Conservation (phyloP, 805 yeast genomes). For the Huiozyma sinensis region DNA sequence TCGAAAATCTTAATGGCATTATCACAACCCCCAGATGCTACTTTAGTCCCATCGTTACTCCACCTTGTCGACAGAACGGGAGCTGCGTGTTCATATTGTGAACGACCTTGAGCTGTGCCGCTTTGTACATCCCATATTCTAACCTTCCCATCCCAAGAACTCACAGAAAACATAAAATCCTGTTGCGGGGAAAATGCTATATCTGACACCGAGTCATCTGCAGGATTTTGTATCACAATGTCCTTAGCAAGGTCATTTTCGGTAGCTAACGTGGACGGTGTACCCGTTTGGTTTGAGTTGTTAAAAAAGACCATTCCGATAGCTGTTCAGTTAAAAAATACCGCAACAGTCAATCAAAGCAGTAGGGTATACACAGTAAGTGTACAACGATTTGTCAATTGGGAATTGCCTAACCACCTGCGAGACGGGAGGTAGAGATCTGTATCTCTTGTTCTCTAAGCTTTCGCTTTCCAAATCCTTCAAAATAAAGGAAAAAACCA, state of each 20-base stretch:
- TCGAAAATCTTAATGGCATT: conserved; percentile 79
- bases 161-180: conserved; percentile 61
- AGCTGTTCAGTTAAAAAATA: no score
- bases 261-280: conserved; percentile 21
- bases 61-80: conserved; percentile 79
- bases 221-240: conserved; percentile 61
- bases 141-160: conserved; percentile 93
- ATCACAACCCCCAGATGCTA: conserved; percentile 84
- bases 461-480: no score
- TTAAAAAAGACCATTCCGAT: conserved; percentile 15
- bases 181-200: conserved; percentile 79
- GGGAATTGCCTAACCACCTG: no score
- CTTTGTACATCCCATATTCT: conserved; percentile 79
- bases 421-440: no score
- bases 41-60: conserved; percentile 79
- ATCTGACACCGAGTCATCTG: conserved; percentile 86
- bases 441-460: no score
- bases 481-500: no score
- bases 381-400: no score
- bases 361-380: no score
- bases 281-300: conserved; percentile 4
- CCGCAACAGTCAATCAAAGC: no score
- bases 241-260: conserved; percentile 47
- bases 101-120: conserved; percentile 80
- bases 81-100: conserved; percentile 79